Percentiles rank a stretch among this genome's conserved stretches.
Conservation (phyloP, 2,329 filamentous ascomycete genomes). For the Sporothrix sp. region DNA sequence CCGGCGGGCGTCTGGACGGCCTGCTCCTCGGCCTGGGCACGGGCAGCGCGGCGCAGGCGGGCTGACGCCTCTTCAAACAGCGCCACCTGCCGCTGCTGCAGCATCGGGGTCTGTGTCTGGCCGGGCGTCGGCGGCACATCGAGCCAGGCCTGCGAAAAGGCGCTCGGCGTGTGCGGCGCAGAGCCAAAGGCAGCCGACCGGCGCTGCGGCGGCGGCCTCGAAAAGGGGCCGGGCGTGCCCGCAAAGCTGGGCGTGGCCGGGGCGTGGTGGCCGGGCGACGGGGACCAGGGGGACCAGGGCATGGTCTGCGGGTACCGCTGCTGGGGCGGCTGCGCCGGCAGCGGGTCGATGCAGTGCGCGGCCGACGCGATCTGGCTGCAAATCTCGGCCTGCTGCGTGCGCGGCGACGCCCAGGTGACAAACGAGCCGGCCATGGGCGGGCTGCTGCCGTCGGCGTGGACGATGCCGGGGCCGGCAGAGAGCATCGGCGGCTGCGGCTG, state of each 20-base stretch:
- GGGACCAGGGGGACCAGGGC: background rate
- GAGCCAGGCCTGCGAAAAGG: background rate
- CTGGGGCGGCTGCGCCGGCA: background rate
- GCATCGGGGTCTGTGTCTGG: background rate
- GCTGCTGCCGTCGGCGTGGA: background rate
- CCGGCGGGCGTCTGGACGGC: background rate
- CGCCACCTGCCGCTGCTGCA: background rate
- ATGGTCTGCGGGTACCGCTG: constrained; percentile 5
- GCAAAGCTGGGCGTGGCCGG: no score
- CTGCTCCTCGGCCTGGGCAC: background rate
- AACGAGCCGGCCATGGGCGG: constrained; percentile 6
- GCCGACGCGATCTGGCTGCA: constrained; percentile 2
- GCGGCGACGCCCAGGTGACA: constrained; percentile 19
- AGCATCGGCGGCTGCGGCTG: constrained; percentile 12
- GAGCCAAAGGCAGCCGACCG: no score
- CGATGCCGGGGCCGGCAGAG: constrained; percentile 12
- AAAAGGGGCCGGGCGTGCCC: no score
- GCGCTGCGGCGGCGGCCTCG: no score
- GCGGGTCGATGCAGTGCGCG: background rate
- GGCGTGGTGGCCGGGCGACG: no score
- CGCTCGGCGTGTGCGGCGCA: no score
- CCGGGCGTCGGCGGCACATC: background rate
- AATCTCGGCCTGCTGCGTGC: constrained; percentile 10
- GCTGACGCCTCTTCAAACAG: background rate
- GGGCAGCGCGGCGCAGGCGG: background rate